Conservation (phyloP, 164 flowering plant genomes). For the Houttuynia cordata region DNA sequence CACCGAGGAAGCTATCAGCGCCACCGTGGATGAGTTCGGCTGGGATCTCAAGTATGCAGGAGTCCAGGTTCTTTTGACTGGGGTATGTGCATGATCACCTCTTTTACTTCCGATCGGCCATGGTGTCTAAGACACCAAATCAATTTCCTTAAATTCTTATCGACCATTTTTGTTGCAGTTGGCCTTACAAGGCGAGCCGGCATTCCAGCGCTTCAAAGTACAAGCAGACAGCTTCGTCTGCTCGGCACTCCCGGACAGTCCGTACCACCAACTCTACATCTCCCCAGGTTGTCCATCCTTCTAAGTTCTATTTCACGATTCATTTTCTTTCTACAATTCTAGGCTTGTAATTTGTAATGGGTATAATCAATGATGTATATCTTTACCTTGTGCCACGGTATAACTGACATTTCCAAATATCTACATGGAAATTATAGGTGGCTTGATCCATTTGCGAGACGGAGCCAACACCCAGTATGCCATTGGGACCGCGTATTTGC, state of each 20-base stretch:
- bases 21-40: conserved; percentile 57
- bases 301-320: not conserved
- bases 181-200: conserved; percentile 35
- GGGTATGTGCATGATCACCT: conserved; percentile 22
- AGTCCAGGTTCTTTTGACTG: conserved; percentile 55
- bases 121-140: not conserved
- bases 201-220: conserved; percentile 30
- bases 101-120: not conserved
- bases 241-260: conserved; percentile 59
- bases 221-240: conserved; percentile 72
- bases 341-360: not conserved
- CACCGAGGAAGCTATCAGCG: conserved; percentile 48
- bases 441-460: conserved; percentile 60
- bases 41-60: conserved; percentile 99
- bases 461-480: conserved; percentile 92
- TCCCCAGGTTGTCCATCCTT: conserved; percentile 43
- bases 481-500: conserved; percentile 49
- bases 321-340: too few species aligned
- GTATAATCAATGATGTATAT: not conserved
- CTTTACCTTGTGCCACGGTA: not conserved
- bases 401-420: not conserved
- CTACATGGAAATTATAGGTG: conserved; percentile 22
- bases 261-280: conserved; percentile 37
- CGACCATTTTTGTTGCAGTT: conserved; percentile 25
- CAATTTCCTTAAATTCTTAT: not conserved